Evolutionary conservation across 176 grass and related monocot genomes (phyloP), one percentile per base, ranked within the genome.

Genomic region (Poa pratensis): DNA sequence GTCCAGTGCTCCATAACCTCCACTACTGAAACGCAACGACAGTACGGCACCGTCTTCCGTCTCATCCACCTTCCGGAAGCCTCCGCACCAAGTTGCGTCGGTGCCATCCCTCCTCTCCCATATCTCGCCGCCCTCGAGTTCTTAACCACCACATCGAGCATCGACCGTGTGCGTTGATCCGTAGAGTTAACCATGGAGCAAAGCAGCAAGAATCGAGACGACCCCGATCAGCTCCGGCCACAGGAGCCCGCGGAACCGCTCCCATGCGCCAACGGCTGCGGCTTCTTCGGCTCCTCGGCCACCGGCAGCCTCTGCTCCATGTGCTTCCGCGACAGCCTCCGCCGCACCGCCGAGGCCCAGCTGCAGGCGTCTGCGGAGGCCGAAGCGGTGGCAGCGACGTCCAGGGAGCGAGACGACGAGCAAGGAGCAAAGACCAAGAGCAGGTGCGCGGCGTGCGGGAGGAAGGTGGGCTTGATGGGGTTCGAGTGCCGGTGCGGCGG

Each of bases 401-500:
- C 71, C 3, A 9, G 37, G 43, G 30, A 65, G 8, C 9, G 39
- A 15, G 46, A 5, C 1, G 67, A 5, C 1, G 67, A 50, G 51
- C 15, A 15, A 24, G 58, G 18, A 32, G 17, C 54, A 0, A 76
- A 34, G 65, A 6, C 32, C 0, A 82, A 13, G 79, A 70, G 28
- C 52, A 58, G 80, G 53, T 88, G 86, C 75, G 74, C 75, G 11
- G 65, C 73, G 37, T 86, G 75, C 52, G 81, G 80, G 17, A 85
- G 87, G 81, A 85, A 87, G 81, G 86, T 96, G 42, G 90, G 94
- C 20, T 66, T 96, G 81, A 91, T 77, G 88, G 91, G 83, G 40
- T 96, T 96, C 69, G 84, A 86, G 76, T 96, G 89, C 84, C 87
- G 91, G 34, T 96, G 94, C 39, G 94, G 87, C 23, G 87, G 88